phyloP scores from a whole-genome alignment of 2,329 filamentous ascomycete species.

The Biscogniauxia sp. region DNA sequence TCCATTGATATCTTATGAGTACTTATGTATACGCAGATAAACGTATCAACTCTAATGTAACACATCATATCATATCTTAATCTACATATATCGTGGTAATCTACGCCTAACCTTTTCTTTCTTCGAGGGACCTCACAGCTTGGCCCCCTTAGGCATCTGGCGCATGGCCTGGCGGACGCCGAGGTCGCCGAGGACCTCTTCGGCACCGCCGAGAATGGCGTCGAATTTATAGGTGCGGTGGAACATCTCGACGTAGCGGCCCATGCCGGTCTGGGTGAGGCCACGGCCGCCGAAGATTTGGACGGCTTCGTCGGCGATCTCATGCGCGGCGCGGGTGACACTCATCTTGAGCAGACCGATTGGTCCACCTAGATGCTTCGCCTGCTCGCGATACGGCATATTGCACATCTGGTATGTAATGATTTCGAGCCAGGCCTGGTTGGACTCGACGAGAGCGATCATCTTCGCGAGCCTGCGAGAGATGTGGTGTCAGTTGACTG shows the following conservation, averaged over 20 bases:
- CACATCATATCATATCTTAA: background rate
- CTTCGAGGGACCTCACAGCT: constrained; percentile 53
- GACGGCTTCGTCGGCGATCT: constrained; percentile 78
- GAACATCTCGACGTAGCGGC: constrained; percentile 78
- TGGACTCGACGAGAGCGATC: constrained; percentile 78
- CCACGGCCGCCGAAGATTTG: constrained; percentile 85
- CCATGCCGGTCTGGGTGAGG: constrained; percentile 80
- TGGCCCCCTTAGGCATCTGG: constrained; percentile 74
- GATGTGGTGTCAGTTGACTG: constrained; percentile 4
- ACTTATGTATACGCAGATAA: no score
- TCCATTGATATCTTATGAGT: no score
- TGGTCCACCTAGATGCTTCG: constrained; percentile 72
- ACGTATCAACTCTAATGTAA: background rate
- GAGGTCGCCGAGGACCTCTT: constrained; percentile 78
- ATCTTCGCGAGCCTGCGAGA: constrained; percentile 69
- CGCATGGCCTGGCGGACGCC: constrained; percentile 83
- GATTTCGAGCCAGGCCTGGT: constrained; percentile 81
- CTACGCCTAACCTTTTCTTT: no score
- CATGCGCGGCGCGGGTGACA: constrained; percentile 72
- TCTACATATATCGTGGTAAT: no score
- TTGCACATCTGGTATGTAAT: constrained; percentile 87
- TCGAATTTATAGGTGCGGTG: constrained; percentile 82
- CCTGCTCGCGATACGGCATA: constrained; percentile 76
- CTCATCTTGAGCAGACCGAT: constrained; percentile 82
- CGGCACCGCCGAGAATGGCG: constrained; percentile 74